Evolutionary conservation across 495 filamentous ascomycete genomes (phyloP).

Genomic region (Xylaria bambusicola): DNA sequence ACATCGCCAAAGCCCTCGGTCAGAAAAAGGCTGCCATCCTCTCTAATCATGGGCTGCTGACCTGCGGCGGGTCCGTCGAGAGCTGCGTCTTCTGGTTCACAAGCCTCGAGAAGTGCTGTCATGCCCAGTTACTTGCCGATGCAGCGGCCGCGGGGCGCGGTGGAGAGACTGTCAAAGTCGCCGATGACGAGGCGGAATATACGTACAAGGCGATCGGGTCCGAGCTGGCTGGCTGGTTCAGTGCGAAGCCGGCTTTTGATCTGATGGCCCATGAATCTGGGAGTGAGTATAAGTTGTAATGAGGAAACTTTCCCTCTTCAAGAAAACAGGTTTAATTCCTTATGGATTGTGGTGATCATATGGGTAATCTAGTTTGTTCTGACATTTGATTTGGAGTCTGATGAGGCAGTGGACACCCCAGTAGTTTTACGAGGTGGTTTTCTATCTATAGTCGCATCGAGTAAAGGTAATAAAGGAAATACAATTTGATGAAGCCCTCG

Average conservation of each 20-base stretch:
- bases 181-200: constrained; percentile 65
- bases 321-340: too few species aligned
- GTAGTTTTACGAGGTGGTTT: too few species aligned
- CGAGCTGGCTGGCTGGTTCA: constrained; percentile 67
- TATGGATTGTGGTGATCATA: too few species aligned
- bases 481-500: too few species aligned
- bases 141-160: constrained; percentile 70
- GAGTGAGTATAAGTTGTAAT: constrained; percentile 19
- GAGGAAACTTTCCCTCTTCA: too few species aligned
- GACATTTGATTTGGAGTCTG: neutral
- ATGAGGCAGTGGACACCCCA: too few species aligned
- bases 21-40: constrained; percentile 69
- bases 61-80: constrained; percentile 59
- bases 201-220: constrained; percentile 69
- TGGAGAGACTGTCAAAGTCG: constrained; percentile 64
- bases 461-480: neutral
- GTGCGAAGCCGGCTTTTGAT: constrained; percentile 73
- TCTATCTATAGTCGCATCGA: too few species aligned
- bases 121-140: constrained; percentile 75
- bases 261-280: constrained; percentile 63
- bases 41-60: constrained; percentile 64
- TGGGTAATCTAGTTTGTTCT: neutral
- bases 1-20: constrained; percentile 66
- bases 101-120: constrained; percentile 72
- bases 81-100: constrained; percentile 74